Evolutionary conservation across 257 asterid genomes (phyloP), one percentile per base, ranked within the genome.

Genomic region (Nicotiana sylvestris): DNA sequence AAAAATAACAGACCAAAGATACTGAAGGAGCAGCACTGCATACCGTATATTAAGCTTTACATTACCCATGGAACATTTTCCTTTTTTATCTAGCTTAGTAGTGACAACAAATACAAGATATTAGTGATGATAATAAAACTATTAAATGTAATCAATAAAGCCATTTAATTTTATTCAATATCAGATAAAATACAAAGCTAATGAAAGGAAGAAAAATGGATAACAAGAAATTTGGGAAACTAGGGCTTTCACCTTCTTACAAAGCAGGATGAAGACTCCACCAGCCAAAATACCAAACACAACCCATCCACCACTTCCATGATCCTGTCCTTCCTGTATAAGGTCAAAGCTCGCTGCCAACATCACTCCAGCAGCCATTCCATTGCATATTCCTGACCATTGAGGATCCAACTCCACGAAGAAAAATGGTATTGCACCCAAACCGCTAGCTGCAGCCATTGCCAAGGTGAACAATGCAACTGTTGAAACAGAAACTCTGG

Each of bases 321-420:
- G 99, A 78, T 80, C 92, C 88, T 94, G 98, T 49, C 99, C 99
- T 91, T 96, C 98, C 84, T 93, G 95, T 85, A 96, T 93, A 82
- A 96, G 99, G 87, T 96, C 99, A 89, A 96, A 96, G 89, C 98
- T 96, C 32, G 99, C 99, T 58, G 99, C 99, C 81, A 96, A 84
- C 99, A 96, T 96, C 67, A 96, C 99, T 77, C 99, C 99, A 49
- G 97, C 97, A 76, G 99, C 99, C 94, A 94, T 94, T 72, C 99
- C 99, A 17, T 96, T 96, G 92, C 99, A 96, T 82, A 96, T 86
- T 70, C 99, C 99, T 49, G 98, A 93, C 98, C 97, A 94, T 55
- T 96, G 97, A 67, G 99, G 90, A 89, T 96, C 98, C 64, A 96
- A 97, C 91, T 94, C 98, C 84, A 96, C 92, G 84, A 96, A 96